A percentile compares a stretch with the other conserved stretches of the same genome.
These are phyloP conservation scores for Fusarium lateritium DNA, from an alignment of 2,329 filamentous ascomycete species.

Conservation along the genomic window DNA sequence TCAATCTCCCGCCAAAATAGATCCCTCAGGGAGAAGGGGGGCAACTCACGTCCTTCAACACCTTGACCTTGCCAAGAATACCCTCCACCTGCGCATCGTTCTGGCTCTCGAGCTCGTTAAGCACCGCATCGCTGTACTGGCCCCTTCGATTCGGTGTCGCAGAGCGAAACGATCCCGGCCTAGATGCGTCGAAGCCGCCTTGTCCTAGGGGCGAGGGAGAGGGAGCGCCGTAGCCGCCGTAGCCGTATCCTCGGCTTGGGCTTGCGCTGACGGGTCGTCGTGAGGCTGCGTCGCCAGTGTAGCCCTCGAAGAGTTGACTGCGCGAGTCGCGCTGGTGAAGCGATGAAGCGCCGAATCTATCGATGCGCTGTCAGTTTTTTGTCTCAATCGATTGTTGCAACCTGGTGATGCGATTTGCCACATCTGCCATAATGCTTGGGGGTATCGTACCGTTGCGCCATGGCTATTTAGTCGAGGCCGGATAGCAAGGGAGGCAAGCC, in stretches of 20 bases:
- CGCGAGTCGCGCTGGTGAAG: conserved; percentile 82
- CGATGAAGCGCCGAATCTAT: conserved; percentile 76
- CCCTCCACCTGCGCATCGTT: conserved; percentile 92
- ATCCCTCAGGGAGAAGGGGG: background rate
- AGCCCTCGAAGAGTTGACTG: conserved; percentile 82
- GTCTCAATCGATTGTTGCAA: conserved; percentile 1
- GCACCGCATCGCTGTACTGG: conserved; percentile 91
- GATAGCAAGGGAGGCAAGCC: conserved; percentile 3
- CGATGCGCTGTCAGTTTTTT: conserved; percentile 22
- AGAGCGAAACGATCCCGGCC: conserved; percentile 63
- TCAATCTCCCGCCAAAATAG: conserved; percentile 17
- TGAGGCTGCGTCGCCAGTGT: conserved; percentile 64
- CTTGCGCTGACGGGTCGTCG: conserved; percentile 62
- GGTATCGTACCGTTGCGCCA: conserved; percentile 56
- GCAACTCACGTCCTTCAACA: conserved; percentile 85
- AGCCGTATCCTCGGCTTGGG: conserved; percentile 66
- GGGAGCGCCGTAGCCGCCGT: conserved; percentile 54
- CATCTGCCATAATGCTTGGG: conserved; percentile 4
- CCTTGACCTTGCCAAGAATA: conserved; percentile 90
- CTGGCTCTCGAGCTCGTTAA: conserved; percentile 95
- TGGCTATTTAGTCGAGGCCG: conserved; percentile 37
- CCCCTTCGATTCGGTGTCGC: conserved; percentile 85
- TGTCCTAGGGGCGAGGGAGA: conserved; percentile 36
- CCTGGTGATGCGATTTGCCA: conserved; percentile 25
- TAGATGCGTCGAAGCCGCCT: conserved; percentile 30